phyloP scores from a whole-genome alignment of 2,329 filamentous ascomycete genomes.

The Exserohilum rostratum region DNA sequence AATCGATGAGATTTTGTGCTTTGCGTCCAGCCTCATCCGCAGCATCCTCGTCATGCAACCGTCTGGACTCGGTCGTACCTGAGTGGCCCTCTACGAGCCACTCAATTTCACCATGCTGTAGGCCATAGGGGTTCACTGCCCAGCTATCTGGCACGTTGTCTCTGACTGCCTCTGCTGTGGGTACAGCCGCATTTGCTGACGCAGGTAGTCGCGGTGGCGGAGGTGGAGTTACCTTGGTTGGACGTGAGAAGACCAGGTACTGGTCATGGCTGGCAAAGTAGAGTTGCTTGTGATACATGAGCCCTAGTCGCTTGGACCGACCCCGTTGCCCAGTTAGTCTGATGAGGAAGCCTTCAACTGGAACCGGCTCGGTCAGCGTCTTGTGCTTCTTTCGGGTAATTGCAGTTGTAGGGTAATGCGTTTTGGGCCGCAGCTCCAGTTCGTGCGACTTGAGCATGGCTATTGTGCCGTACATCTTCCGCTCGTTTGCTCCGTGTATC shows the following conservation, averaged over 20 bases:
- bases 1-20: constrained; percentile 61
- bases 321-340: constrained; percentile 69
- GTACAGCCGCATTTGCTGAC: constrained; percentile 54
- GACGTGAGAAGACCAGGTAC: constrained; percentile 66
- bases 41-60: constrained; percentile 63
- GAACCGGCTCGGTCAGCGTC: constrained; percentile 63
- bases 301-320: constrained; percentile 62
- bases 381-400: constrained; percentile 48
- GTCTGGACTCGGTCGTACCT: constrained; percentile 53
- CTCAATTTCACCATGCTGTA: constrained; percentile 59
- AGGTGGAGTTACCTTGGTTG: constrained; percentile 63
- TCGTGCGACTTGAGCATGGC: constrained; percentile 71
- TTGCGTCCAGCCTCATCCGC: constrained; percentile 65
- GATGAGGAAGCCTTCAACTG: constrained; percentile 70
- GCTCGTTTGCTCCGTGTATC: constrained; percentile 69
- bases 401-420: constrained; percentile 65
- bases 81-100: constrained; percentile 59
- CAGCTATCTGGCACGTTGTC: constrained; percentile 66
- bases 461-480: constrained; percentile 72
- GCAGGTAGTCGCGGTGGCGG: constrained; percentile 61
- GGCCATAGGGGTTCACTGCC: constrained; percentile 65
- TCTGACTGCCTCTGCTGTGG: constrained; percentile 60
- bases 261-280: constrained; percentile 71
- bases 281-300: constrained; percentile 68
- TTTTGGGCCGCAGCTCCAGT: constrained; percentile 68